Evolutionary conservation across 2,329 filamentous ascomycete species (phyloP), one percentile per base, ranked within the genome.

Genomic region (Diaporthe citriasiana): DNA sequence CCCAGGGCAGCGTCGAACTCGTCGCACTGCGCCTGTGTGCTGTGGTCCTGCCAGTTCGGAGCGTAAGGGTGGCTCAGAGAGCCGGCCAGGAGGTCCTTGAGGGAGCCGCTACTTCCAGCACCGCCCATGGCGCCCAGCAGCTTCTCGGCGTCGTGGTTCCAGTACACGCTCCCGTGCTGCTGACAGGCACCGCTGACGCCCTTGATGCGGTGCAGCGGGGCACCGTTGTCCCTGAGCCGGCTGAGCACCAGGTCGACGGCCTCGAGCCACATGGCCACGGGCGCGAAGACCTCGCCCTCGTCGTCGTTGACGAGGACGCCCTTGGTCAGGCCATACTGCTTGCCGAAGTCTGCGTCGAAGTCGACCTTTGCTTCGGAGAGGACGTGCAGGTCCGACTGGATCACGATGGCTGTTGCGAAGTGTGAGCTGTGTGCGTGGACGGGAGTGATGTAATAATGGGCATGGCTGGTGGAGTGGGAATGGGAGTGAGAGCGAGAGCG

Each of bases 1-100:
- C 93, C 94, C 10, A 98, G 85, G 70, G 87, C 86, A 7, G 86
- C 88, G 82, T 98, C 95, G 80, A 98, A 98, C 76, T 90, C 88
- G 82, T 98, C 95, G 81, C 95, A 98, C 84, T 99, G 94, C 77
- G 88, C 88, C 85, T 98, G 95, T 2, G 97, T 98, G 84, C 95
- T 98, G 76, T 95, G 93, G 82, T 99, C 97, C 85, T 98, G 97
- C 97, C 97, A 99, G 83, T 98, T 99, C 10, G 97, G 97, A 77
- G 94, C 95, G 84, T 92, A 95, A 6, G 93, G 92, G 82, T 97
- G 93, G 22, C 95, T 93, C 80, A 98, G 94, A 0, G 93, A 93
- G 4, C 84, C 85, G 13, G 86, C 83, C 35, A 98, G 86, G 84
- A 97, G 95, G 75, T 93, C 91, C 66, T 93, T 88, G 60, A 98